phyloP scores from a whole-genome alignment of 768 basidiomycete genomes.

The Chiua virens region DNA sequence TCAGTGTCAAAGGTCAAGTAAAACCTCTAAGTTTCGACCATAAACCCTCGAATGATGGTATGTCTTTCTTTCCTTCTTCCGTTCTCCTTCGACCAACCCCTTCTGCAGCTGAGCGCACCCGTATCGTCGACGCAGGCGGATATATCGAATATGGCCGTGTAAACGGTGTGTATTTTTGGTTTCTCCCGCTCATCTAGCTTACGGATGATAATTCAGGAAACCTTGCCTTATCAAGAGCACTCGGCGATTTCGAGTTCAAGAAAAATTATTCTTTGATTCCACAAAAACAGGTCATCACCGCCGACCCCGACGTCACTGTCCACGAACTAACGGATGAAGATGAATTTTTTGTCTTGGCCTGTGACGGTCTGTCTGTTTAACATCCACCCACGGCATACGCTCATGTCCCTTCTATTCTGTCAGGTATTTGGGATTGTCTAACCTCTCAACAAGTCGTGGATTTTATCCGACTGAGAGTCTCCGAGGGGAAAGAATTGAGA shows the following conservation, averaged over 20 bases:
- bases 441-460: slow-evolving; percentile 91
- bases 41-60: slow-evolving; percentile 87
- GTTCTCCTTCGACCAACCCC: neutral
- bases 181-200: neutral
- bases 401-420: slow-evolving; percentile 4
- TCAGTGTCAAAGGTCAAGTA: slow-evolving; percentile 81
- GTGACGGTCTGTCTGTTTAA: slow-evolving; percentile 72
- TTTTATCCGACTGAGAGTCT: slow-evolving; percentile 78
- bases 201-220: slow-evolving; percentile 52
- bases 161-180: slow-evolving; percentile 62
- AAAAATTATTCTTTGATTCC: slow-evolving; percentile 80
- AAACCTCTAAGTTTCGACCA: slow-evolving; percentile 93
- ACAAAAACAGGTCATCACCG: slow-evolving; percentile 92
- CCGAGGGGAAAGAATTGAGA: slow-evolving; percentile 72
- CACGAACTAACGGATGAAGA: slow-evolving; percentile 87
- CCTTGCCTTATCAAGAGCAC: slow-evolving; percentile 88
- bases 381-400: neutral
- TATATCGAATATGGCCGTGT: slow-evolving; percentile 97
- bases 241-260: slow-evolving; percentile 99
- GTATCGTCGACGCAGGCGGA: slow-evolving; percentile 89
- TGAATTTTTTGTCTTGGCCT: slow-evolving; percentile 95
- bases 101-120: slow-evolving; percentile 69
- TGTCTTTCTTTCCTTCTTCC: slow-evolving; percentile 25
- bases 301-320: slow-evolving; percentile 85
- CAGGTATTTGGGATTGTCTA: slow-evolving; percentile 98